These are phyloP conservation scores for Claviceps capensis DNA, from an alignment of 2,329 filamentous ascomycete species.

Conservation along the genomic window DNA sequence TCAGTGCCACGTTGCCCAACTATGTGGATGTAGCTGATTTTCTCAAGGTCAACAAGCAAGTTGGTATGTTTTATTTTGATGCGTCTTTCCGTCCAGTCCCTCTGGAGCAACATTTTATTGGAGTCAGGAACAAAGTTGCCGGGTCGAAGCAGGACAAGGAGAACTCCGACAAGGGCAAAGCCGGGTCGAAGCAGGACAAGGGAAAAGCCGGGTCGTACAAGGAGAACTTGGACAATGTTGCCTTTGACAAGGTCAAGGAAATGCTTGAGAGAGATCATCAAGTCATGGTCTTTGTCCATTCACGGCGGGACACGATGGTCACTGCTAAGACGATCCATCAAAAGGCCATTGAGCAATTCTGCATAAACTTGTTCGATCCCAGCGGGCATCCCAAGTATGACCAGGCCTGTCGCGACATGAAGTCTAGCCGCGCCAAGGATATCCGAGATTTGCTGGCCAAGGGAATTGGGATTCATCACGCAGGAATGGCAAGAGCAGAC, in stretches of 20 bases:
- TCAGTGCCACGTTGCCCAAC: constrained; percentile 92
- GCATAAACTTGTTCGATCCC: constrained; percentile 73
- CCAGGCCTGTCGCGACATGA: constrained; percentile 69
- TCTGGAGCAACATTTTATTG: constrained; percentile 92
- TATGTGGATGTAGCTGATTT: constrained; percentile 96
- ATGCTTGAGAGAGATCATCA: constrained; percentile 92
- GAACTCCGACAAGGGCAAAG: constrained; percentile 87
- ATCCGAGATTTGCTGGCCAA: constrained; percentile 80
- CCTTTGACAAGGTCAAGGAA: constrained; percentile 87
- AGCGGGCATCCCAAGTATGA: constrained; percentile 66
- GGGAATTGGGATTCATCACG: constrained; percentile 89
- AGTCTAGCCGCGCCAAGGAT: constrained; percentile 71
- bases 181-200: constrained; percentile 64
- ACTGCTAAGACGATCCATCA: constrained; percentile 78
- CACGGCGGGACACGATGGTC: constrained; percentile 80
- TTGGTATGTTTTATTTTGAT: constrained; percentile 94
- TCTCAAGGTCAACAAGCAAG: constrained; percentile 84
- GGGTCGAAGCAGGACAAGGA: constrained; percentile 41
- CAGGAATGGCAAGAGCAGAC: constrained; percentile 89
- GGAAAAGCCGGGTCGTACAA: constrained; percentile 51
- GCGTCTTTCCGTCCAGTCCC: constrained; percentile 91
- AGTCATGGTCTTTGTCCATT: constrained; percentile 98
- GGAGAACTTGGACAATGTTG: constrained; percentile 76
- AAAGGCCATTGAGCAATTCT: constrained; percentile 70
- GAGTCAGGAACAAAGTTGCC: constrained; percentile 73